These are phyloP conservation scores for Aureobasidium vineae DNA, from an alignment of 2,329 filamentous ascomycete genomes.

Conservation along the genomic window DNA sequence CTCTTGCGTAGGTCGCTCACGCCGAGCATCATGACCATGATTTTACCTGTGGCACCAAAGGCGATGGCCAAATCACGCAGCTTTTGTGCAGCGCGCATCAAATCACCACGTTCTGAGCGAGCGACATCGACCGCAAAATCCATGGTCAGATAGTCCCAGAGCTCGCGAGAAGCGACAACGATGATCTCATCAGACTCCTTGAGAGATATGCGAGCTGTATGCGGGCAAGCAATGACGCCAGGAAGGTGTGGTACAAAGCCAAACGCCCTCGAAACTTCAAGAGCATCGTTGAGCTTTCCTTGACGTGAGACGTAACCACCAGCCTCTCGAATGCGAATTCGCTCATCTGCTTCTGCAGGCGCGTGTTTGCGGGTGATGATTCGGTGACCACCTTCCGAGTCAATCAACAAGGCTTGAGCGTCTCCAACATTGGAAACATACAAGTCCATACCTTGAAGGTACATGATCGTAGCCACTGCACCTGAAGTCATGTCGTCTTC, in stretches of 20 bases:
- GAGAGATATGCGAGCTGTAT: slow-evolving; percentile 74
- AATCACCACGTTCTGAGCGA: slow-evolving; percentile 77
- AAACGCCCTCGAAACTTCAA: slow-evolving; percentile 91
- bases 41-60: slow-evolving; percentile 89
- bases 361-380: slow-evolving; percentile 91
- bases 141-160: slow-evolving; percentile 92
- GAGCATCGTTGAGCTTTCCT: slow-evolving; percentile 85
- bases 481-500: slow-evolving; percentile 89
- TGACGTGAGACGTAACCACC: slow-evolving; percentile 95
- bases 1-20: slow-evolving; percentile 86
- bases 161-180: slow-evolving; percentile 81
- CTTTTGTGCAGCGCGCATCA: slow-evolving; percentile 95
- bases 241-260: slow-evolving; percentile 93
- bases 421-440: slow-evolving; percentile 96
- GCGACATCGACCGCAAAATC: slow-evolving; percentile 91
- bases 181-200: slow-evolving; percentile 92
- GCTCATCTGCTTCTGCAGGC: slow-evolving; percentile 78
- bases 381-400: slow-evolving; percentile 78
- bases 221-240: slow-evolving; percentile 84
- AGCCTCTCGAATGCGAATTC: slow-evolving; percentile 86
- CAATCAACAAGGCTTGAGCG: slow-evolving; percentile 91
- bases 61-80: slow-evolving; percentile 92
- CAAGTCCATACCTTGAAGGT: slow-evolving; percentile 83
- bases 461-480: slow-evolving; percentile 87
- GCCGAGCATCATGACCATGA: slow-evolving; percentile 99